These are phyloP conservation scores for Cladosporium sp. DNA, from an alignment of 2,329 filamentous ascomycete genomes.

Conservation along the genomic window DNA sequence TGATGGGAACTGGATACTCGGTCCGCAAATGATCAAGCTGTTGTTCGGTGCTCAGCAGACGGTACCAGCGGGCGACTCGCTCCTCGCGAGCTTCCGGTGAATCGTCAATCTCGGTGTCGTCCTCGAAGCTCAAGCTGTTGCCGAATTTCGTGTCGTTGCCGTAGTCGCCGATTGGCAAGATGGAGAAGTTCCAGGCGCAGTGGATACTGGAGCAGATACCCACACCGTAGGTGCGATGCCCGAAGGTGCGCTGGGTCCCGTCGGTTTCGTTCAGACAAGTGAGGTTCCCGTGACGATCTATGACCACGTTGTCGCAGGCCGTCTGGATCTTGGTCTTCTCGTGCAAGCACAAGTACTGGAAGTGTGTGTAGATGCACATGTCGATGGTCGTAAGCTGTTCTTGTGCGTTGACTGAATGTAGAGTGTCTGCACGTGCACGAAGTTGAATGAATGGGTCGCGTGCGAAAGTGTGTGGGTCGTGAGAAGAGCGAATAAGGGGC, in stretches of 20 bases:
- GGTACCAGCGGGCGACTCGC: slow-evolving; percentile 15
- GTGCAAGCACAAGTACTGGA: slow-evolving; percentile 16
- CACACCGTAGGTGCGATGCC: slow-evolving; percentile 10
- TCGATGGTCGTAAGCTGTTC: neutral
- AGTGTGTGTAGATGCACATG: slow-evolving; percentile 18
- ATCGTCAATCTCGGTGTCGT: slow-evolving; percentile 15
- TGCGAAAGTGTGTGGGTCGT: no score
- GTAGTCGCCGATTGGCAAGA: slow-evolving; percentile 6
- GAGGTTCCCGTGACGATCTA: slow-evolving; percentile 11
- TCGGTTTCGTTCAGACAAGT: slow-evolving; percentile 12
- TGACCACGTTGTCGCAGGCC: slow-evolving; percentile 9
- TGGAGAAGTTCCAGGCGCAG: slow-evolving; percentile 6
- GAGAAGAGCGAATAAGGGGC: no score
- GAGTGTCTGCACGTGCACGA: no score
- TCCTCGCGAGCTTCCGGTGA: slow-evolving; percentile 13
- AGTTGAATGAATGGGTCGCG: neutral
- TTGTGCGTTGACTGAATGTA: no score
- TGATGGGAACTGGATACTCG: slow-evolving; percentile 4
- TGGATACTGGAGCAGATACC: slow-evolving; percentile 16
- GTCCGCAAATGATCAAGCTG: slow-evolving; percentile 13
- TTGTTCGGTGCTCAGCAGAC: slow-evolving; percentile 12
- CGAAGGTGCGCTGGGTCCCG: neutral
- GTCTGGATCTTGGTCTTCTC: slow-evolving; percentile 16
- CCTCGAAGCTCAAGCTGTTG: slow-evolving; percentile 28
- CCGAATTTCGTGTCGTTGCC: slow-evolving; percentile 24